Evolutionary conservation across 2,329 filamentous ascomycete genomes (phyloP), one percentile per base, ranked within the genome.

Genomic region (Fusarium subglutinans): DNA sequence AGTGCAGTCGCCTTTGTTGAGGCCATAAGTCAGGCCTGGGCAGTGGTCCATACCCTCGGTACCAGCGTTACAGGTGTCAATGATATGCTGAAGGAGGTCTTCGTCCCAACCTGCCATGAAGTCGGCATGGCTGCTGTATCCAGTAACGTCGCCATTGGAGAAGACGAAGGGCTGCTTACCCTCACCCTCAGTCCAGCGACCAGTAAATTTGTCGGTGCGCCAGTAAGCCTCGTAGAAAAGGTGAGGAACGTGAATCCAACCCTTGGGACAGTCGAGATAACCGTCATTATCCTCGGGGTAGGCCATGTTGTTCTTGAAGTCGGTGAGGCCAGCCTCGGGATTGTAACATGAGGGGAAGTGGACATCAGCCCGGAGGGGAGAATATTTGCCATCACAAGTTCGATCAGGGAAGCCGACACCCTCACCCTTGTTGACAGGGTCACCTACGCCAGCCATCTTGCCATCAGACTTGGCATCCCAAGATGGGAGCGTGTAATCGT

Each of bases 281-380:
- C 87, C 88, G 69, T 85, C 83, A 54, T 80, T 80, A 54, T 82
- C 79, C 8, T 81, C 81, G n/a, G 92, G 92, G 78, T 89, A 94
- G 28, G 84, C 86, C 86, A 92, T 91, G 84, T 94, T 93, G 75
- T 86, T 87, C 78, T 87, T 84, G 84, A 90, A 90, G 82, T 91
- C 86, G 38, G 85, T 82, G 45, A 91, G 84, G 63, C 88, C 90
- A 53, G 87, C 85, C 47, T 87, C 80, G 37, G 91, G 92, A 81
- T 94, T 88, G 87, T 93, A 94, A 86, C 92, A 94, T 11, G 90
- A 91, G 11, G 92, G 92, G 83, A 94, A 93, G 84, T 92, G 91
- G 45, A 93, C 83, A 74, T 94, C 91, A 63, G 88, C 87, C 44
- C 91, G 89, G 50, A 90, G 86, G 67, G 90, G 90, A 58, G 90